Percentiles rank a stretch among this genome's conserved stretches.
phyloP scores from a whole-genome alignment of 1,284 basidiomycete species.

The Trichosporon sp. region DNA sequence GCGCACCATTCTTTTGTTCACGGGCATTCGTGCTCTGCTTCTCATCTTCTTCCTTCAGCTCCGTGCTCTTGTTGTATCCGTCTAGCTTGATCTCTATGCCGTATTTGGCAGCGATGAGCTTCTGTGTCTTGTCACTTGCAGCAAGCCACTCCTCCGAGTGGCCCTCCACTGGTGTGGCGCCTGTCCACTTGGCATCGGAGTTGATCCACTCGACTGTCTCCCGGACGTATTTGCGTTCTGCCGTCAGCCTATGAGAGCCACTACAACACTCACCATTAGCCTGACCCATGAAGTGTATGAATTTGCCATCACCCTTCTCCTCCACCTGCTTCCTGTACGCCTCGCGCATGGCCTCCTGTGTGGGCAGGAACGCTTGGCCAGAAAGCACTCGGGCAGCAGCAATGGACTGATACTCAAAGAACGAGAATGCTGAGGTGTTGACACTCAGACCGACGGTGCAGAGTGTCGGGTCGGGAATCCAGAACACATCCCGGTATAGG shows the following conservation, averaged over 20 bases:
- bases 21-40: too few species aligned
- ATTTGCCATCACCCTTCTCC: conserved; percentile 26
- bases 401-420: conserved; percentile 37
- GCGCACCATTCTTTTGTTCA: too few species aligned
- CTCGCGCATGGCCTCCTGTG: conserved; percentile 6
- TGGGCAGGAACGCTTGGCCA: conserved; percentile 28
- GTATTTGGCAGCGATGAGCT: too few species aligned
- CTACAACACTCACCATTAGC: too few species aligned
- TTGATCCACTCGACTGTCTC: conserved; percentile 38
- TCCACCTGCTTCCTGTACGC: conserved; percentile 16
- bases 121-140: conserved; percentile 23
- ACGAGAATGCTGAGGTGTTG: conserved; percentile 33
- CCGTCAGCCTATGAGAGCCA: too few species aligned
- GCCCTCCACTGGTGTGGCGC: conserved; percentile 23
- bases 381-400: conserved; percentile 28
- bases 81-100: too few species aligned
- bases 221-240: conserved; percentile 26
- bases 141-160: conserved; percentile 26
- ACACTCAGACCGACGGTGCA: conserved; percentile 43
- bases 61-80: too few species aligned
- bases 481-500: conserved; percentile 52
- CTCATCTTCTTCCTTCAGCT: too few species aligned
- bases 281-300: conserved; percentile 29
- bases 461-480: conserved; percentile 54
- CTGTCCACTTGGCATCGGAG: conserved; percentile 21